These are phyloP conservation scores for Zymoseptoria brevis DNA, from an alignment of 2,329 filamentous ascomycete genomes.

Conservation along the genomic window DNA sequence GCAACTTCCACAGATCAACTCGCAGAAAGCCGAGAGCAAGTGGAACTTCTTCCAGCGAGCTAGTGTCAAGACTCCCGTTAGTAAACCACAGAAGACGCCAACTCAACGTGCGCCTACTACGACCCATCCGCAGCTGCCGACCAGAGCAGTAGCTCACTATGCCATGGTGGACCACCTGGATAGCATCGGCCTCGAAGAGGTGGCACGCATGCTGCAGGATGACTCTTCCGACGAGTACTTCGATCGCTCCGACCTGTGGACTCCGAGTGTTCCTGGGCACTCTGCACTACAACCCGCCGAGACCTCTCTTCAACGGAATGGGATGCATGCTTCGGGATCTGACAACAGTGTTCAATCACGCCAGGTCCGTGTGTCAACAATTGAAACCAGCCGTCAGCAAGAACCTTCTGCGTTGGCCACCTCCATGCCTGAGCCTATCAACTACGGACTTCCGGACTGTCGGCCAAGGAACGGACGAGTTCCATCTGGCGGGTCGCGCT, in stretches of 20 bases:
- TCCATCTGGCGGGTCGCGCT: not conserved
- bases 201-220: conserved; percentile 40
- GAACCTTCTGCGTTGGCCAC: not conserved
- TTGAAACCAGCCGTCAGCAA: not conserved
- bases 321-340: not conserved
- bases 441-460: not conserved
- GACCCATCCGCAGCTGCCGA: conserved; percentile 3
- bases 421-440: not conserved
- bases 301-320: not conserved
- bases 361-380: not conserved
- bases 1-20: conserved; percentile 23
- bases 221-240: conserved; percentile 19
- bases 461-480: not conserved
- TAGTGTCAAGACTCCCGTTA: conserved; percentile 34
- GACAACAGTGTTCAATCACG: not conserved
- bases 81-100: conserved; percentile 12
- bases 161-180: conserved; percentile 47
- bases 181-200: conserved; percentile 37
- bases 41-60: conserved; percentile 55
- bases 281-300: not conserved
- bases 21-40: conserved; percentile 30
- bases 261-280: not conserved
- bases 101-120: conserved; percentile 6
- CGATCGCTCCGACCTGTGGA: not conserved
- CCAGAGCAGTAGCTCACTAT: conserved; percentile 42